A percentile compares a stretch with the other conserved stretches of the same genome.
These are phyloP conservation scores for Apiotrichum montevideense DNA, from an alignment of 1,284 basidiomycete species.

Conservation along the genomic window DNA sequence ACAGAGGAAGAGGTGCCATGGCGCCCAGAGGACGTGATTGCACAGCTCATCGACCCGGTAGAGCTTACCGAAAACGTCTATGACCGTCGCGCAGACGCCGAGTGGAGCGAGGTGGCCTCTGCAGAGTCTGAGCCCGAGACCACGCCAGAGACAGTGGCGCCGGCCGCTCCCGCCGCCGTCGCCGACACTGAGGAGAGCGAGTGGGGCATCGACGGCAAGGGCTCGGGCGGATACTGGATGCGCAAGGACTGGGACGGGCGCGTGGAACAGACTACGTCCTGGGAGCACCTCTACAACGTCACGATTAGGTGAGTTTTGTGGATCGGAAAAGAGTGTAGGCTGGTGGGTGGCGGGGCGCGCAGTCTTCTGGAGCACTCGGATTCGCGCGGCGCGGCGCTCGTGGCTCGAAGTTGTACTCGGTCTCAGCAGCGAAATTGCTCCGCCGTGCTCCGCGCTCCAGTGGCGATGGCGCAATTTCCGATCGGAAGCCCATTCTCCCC, in stretches of 20 bases:
- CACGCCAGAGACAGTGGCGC: not conserved
- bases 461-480: not conserved
- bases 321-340: no score
- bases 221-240: constrained; percentile 45
- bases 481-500: not conserved
- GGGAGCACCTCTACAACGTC: constrained; percentile 41
- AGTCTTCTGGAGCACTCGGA: no score
- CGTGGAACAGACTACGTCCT: constrained; percentile 31
- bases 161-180: not conserved
- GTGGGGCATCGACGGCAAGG: constrained; percentile 44
- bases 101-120: not conserved
- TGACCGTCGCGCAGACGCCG: not conserved
- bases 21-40: constrained; percentile 41
- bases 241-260: constrained; percentile 39
- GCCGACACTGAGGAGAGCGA: constrained; percentile 6
- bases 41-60: constrained; percentile 13
- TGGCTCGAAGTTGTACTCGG: no score
- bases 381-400: no score
- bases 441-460: not conserved
- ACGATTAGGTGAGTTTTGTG: constrained; percentile 28
- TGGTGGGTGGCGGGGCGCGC: no score
- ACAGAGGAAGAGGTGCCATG: constrained; percentile 69
- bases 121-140: not conserved
- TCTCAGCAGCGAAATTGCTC: no score
- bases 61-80: not conserved